Evolutionary conservation across 305 asterid genomes (phyloP).

Genomic region (Fraxinus dipetala): DNA sequence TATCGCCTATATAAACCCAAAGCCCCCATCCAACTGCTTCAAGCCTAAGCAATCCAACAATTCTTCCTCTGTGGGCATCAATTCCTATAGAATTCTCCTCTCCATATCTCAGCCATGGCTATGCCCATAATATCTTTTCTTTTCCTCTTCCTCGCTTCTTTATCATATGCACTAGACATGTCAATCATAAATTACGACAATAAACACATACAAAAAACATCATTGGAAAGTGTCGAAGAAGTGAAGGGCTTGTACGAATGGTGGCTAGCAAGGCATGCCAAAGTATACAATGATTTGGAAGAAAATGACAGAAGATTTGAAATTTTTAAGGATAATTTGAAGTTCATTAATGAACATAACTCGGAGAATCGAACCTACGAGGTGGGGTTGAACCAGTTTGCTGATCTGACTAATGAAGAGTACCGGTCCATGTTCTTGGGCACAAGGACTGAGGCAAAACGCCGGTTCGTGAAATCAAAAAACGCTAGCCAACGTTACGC

Average conservation of each 20-base stretch:
- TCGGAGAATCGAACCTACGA: conserved; percentile 46
- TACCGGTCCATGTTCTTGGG: conserved; percentile 56
- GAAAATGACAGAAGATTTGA: conserved; percentile 57
- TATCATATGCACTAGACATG: conserved; percentile 31
- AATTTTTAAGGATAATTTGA: conserved; percentile 63
- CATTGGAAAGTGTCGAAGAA: conserved; percentile 33
- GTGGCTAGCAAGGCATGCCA: conserved; percentile 67
- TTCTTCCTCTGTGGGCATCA: neutral
- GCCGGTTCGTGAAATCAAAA: conserved; percentile 52
- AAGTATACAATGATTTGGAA: conserved; percentile 53
- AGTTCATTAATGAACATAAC: conserved; percentile 60
- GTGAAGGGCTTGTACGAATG: conserved; percentile 43
- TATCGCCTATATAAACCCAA: conserved; percentile 21
- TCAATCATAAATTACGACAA: conserved; percentile 27
- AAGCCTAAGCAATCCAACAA: conserved; percentile 34
- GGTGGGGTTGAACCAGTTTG: conserved; percentile 70
- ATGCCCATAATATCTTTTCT: conserved; percentile 25
- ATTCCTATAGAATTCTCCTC: neutral
- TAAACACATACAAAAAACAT: conserved; percentile 10
- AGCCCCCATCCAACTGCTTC: conserved; percentile 23
- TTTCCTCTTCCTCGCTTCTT: conserved; percentile 29
- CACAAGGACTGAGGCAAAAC: conserved; percentile 46
- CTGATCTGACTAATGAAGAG: conserved; percentile 69
- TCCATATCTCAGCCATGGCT: conserved; percentile 37
- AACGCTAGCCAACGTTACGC: conserved; percentile 41